Percentiles rank a stretch among this genome's conserved stretches.
These are phyloP conservation scores for Naganishia kalamii DNA, from an alignment of 768 basidiomycete species.

Conservation along the genomic window DNA sequence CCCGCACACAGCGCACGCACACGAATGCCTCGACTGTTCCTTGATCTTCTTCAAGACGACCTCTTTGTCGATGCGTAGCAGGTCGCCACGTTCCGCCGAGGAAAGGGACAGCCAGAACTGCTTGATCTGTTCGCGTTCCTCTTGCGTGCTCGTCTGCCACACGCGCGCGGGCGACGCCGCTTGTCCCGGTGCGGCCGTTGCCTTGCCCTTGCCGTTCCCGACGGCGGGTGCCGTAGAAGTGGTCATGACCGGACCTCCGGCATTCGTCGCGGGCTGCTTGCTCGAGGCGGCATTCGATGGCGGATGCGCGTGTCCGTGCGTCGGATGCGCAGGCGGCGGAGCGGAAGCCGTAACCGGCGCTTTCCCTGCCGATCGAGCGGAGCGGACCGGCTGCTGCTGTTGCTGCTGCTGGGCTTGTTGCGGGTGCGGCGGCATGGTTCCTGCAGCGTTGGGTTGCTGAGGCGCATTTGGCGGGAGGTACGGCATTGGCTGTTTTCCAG, in stretches of 20 bases:
- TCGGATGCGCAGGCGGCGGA: constrained; percentile 30
- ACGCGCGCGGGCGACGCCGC: constrained; percentile 57
- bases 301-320: constrained; percentile 44
- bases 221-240: constrained; percentile 48
- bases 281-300: constrained; percentile 9
- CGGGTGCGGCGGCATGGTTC: constrained; percentile 11
- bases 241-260: not conserved
- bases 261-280: constrained; percentile 13
- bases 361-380: constrained; percentile 47
- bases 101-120: constrained; percentile 94
- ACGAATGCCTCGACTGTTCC: constrained; percentile 95
- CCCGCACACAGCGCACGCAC: constrained; percentile 91
- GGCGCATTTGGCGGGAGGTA: constrained; percentile 49
- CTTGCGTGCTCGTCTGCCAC: constrained; percentile 84
- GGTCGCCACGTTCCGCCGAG: constrained; percentile 79
- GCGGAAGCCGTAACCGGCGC: constrained; percentile 42
- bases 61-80: constrained; percentile 97
- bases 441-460: constrained; percentile 21
- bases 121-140: constrained; percentile 95
- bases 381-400: constrained; percentile 35
- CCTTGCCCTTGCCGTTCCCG: constrained; percentile 52
- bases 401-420: constrained; percentile 17
- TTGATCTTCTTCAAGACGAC: constrained; percentile 98
- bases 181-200: constrained; percentile 32
- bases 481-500: constrained; percentile 88